Evolutionary conservation across 2,329 filamentous ascomycete species (phyloP).

Genomic region (Aureobasidium lini): DNA sequence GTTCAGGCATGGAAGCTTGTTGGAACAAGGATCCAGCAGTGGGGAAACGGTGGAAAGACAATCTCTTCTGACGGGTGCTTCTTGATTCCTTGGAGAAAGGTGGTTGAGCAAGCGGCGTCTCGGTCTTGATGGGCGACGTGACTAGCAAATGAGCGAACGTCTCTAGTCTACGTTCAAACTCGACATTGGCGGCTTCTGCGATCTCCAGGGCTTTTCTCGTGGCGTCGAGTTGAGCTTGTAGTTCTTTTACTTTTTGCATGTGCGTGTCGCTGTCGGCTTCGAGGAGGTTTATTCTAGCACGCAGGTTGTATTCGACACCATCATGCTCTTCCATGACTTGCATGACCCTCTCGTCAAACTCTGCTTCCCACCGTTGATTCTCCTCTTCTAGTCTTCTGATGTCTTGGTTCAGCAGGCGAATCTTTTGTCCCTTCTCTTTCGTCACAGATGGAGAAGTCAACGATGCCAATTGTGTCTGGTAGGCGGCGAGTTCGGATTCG

Average conservation of each 20-base stretch:
- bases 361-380: conserved; percentile 30
- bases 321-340: conserved; percentile 26
- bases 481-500: conserved; percentile 37
- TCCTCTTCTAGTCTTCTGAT: conserved; percentile 28
- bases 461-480: conserved; percentile 33
- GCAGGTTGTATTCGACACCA: conserved; percentile 24
- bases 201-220: conserved; percentile 25
- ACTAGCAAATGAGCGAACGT: conserved; percentile 31
- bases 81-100: conserved; percentile 19
- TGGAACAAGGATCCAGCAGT: conserved; percentile 23
- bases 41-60: conserved; percentile 28
- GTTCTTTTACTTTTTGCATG: conserved; percentile 25
- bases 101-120: conserved; percentile 16
- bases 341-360: conserved; percentile 29
- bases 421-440: conserved; percentile 29
- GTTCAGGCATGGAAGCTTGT: neutral
- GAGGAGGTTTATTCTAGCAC: conserved; percentile 22
- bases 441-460: conserved; percentile 33
- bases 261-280: conserved; percentile 26
- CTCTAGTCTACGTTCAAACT: conserved; percentile 32
- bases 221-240: conserved; percentile 27
- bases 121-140: conserved; percentile 29
- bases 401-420: conserved; percentile 30
- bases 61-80: conserved; percentile 5
- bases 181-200: conserved; percentile 29